Percentiles rank a stretch among this genome's conserved stretches.
Conservation (phyloP, 2,329 filamentous ascomycete species). For the Trichoderma asperellum region DNA sequence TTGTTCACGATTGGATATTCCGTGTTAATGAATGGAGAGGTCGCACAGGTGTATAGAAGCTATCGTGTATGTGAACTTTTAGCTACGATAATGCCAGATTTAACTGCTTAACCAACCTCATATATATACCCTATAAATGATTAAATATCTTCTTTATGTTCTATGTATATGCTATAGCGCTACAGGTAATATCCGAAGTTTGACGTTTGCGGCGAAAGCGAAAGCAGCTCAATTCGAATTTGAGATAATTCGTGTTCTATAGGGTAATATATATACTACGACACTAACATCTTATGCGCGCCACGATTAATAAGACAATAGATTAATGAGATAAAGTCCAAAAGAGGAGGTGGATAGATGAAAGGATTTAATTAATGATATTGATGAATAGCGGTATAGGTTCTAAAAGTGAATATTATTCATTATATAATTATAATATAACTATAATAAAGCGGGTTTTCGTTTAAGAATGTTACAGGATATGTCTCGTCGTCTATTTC, state of each 20-base stretch:
- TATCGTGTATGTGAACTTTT: slow-evolving; percentile 5
- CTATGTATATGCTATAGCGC: too few relatives aligned
- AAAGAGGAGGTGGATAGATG: background rate
- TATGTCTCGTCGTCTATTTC: background rate
- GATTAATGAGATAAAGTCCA: background rate
- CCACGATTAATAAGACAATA: too few relatives aligned
- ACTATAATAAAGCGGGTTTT: background rate
- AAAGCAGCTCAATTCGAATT: background rate
- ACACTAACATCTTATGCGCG: too few relatives aligned
- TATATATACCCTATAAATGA: background rate
- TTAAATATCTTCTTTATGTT: background rate
- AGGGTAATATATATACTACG: background rate
- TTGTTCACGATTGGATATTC: slow-evolving; percentile 29
- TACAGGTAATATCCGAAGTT: too few relatives aligned
- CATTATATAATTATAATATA: background rate
- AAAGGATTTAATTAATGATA: background rate
- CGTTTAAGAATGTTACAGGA: background rate
- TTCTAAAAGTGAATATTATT: background rate
- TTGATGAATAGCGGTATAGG: background rate
- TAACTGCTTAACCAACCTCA: background rate
- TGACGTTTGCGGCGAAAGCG: too few relatives aligned
- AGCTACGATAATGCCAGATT: background rate
- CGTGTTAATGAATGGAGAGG: slow-evolving; percentile 28
- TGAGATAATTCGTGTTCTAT: background rate
- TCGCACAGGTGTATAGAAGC: background rate